Evolutionary conservation across 208 protist species (phyloP).

Genomic region (Phytomonas francai): DNA sequence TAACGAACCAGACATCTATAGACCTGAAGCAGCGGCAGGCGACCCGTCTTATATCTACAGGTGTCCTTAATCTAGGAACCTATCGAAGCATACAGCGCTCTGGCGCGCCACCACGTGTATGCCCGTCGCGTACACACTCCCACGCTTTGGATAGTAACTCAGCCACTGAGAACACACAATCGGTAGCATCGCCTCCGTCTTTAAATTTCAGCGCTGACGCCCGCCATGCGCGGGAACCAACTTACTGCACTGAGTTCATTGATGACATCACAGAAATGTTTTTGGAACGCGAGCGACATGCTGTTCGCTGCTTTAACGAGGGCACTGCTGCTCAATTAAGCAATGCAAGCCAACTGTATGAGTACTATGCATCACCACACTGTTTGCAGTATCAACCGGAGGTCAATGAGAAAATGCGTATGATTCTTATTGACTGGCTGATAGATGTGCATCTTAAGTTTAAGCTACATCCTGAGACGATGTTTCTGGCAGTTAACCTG

Average conservation of each 20-base stretch:
- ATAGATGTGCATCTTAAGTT: constrained; percentile 97
- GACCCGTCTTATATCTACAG: constrained; percentile 23
- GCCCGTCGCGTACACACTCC: constrained; percentile 1
- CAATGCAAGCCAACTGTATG: constrained; percentile 33
- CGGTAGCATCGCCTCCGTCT: constrained; percentile 10
- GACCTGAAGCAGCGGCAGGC: constrained; percentile 49
- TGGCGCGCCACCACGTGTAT: constrained; percentile 20
- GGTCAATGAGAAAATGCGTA: constrained; percentile 96
- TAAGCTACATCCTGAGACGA: constrained; percentile 94
- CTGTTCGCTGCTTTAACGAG: constrained; percentile 48
- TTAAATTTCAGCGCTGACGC: constrained; percentile 33
- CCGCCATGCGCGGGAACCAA: constrained; percentile 41
- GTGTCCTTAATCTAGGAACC: constrained; percentile 17
- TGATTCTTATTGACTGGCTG: constrained; percentile 98
- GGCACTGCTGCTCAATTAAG: constrained; percentile 26
- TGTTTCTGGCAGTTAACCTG: constrained; percentile 96
- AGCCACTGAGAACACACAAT: constrained; percentile 12
- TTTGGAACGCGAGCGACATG: constrained; percentile 54
- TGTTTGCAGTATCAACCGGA: constrained; percentile 88
- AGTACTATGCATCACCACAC: constrained; percentile 60
- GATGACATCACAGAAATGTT: constrained; percentile 81
- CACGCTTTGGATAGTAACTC: constrained; percentile 10
- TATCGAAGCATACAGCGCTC: constrained; percentile 16
- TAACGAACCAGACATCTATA: constrained; percentile 19
- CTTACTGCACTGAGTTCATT: constrained; percentile 71